phyloP scores from a whole-genome alignment of 148 eudicot genomes.

The Silene uniflora region DNA sequence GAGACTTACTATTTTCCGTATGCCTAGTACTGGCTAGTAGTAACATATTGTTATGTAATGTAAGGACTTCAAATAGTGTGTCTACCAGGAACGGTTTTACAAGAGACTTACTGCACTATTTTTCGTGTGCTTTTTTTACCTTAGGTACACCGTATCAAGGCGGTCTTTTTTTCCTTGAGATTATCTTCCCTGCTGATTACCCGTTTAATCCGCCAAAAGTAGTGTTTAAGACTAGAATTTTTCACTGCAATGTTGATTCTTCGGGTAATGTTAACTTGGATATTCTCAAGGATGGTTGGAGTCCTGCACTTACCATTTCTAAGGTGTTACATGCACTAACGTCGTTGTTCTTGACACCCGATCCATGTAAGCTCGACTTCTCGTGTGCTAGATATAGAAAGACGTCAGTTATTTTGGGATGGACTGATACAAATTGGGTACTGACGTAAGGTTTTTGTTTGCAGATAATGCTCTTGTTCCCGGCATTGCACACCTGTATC shows the following conservation, averaged over 20 bases:
- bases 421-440: too few relatives aligned
- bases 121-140: slow-evolving; percentile 17
- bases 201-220: slow-evolving; percentile 93
- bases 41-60: too few relatives aligned
- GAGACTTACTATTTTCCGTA: too few relatives aligned
- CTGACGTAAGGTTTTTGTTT: slow-evolving; percentile 8
- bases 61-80: too few relatives aligned
- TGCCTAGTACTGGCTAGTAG: too few relatives aligned
- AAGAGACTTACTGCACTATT: too few relatives aligned
- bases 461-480: slow-evolving; percentile 74
- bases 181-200: slow-evolving; percentile 73
- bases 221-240: slow-evolving; percentile 80
- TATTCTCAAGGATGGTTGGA: slow-evolving; percentile 86
- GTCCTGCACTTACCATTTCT: slow-evolving; percentile 89
- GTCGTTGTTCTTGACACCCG: slow-evolving; percentile 66
- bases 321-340: slow-evolving; percentile 67
- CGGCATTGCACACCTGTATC: slow-evolving; percentile 63
- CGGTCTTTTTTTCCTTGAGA: slow-evolving; percentile 91
- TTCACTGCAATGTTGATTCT: slow-evolving; percentile 92
- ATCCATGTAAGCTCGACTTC: slow-evolving; percentile 51
- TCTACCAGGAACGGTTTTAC: too few relatives aligned
- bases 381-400: too few relatives aligned
- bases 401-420: too few relatives aligned
- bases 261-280: slow-evolving; percentile 67
- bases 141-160: slow-evolving; percentile 90